These are phyloP conservation scores for Magnolia changhungtana DNA, from an alignment of 164 flowering plant genomes.

Conservation along the genomic window DNA sequence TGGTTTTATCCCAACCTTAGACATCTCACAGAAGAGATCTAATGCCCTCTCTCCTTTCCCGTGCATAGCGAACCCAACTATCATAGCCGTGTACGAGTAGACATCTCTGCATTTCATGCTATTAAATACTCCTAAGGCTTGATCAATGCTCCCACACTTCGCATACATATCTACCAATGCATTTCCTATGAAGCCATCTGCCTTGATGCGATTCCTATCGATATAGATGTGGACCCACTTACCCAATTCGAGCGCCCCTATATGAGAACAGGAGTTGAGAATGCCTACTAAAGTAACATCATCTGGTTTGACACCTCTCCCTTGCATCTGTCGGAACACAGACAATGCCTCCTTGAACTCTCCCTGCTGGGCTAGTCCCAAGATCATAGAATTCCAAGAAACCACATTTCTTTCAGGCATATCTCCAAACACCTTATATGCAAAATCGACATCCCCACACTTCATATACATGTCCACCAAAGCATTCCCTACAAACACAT, in stretches of 20 bases:
- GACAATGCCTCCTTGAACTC: slow-evolving; percentile 16
- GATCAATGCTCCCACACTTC: slow-evolving; percentile 20
- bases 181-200: slow-evolving; percentile 19
- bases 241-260: slow-evolving; percentile 21
- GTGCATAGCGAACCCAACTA: slow-evolving; percentile 22
- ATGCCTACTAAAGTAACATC: slow-evolving; percentile 16
- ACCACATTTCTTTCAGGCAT: slow-evolving; percentile 20
- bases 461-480: slow-evolving; percentile 22
- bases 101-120: slow-evolving; percentile 12
- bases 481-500: slow-evolving; percentile 19
- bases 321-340: slow-evolving; percentile 13
- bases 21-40: slow-evolving; percentile 18
- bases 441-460: slow-evolving; percentile 18
- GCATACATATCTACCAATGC: slow-evolving; percentile 24
- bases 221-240: slow-evolving; percentile 19
- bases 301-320: slow-evolving; percentile 9
- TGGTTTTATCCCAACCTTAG: slow-evolving; percentile 12
- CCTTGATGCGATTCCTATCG: slow-evolving; percentile 2
- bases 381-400: slow-evolving; percentile 19
- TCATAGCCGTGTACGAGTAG: slow-evolving; percentile 20
- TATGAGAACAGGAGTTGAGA: slow-evolving; percentile 15
- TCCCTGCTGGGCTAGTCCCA: slow-evolving; percentile 19
- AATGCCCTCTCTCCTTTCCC: slow-evolving; percentile 16
- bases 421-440: slow-evolving; percentile 8
- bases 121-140: slow-evolving; percentile 11